These are phyloP conservation scores for Allantophomopsis cytisporea DNA, from an alignment of 2,329 filamentous ascomycete species.

Conservation along the genomic window DNA sequence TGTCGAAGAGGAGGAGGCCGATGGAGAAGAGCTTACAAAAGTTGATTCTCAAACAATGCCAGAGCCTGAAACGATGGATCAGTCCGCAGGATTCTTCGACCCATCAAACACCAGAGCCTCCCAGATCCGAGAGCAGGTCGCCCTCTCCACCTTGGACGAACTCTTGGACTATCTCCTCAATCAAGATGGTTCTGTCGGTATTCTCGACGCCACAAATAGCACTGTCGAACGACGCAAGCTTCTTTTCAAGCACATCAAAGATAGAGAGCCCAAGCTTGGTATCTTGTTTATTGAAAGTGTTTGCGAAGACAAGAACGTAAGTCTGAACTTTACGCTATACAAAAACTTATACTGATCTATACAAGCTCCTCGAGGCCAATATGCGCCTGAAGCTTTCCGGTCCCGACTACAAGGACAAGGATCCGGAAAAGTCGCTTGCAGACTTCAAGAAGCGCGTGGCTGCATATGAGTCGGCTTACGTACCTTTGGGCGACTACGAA, in stretches of 20 bases:
- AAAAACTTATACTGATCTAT: slow-evolving; percentile 3
- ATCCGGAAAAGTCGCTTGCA: slow-evolving; percentile 67
- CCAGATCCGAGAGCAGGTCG: slow-evolving; percentile 78
- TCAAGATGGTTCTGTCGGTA: slow-evolving; percentile 77
- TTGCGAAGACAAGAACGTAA: slow-evolving; percentile 63
- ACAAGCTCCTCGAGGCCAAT: slow-evolving; percentile 71
- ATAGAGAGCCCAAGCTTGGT: slow-evolving; percentile 73
- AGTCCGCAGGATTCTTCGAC: slow-evolving; percentile 89
- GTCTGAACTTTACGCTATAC: slow-evolving; percentile 5
- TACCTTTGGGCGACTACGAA: slow-evolving; percentile 80
- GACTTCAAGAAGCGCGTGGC: slow-evolving; percentile 90
- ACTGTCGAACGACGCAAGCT: slow-evolving; percentile 74
- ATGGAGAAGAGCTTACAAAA: background rate
- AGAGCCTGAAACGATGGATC: slow-evolving; percentile 50
- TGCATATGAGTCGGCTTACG: slow-evolving; percentile 89
- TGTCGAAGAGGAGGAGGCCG: slow-evolving; percentile 6
- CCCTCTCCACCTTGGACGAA: slow-evolving; percentile 84
- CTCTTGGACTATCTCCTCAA: slow-evolving; percentile 78
- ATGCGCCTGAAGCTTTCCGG: slow-evolving; percentile 95
- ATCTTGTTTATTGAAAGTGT: slow-evolving; percentile 94
- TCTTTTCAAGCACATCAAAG: slow-evolving; percentile 71
- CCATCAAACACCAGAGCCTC: slow-evolving; percentile 74
- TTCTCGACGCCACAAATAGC: slow-evolving; percentile 95
- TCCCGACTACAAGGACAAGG: slow-evolving; percentile 90
- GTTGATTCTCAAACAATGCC: slow-evolving; percentile 5